phyloP scores from a whole-genome alignment of 1,284 basidiomycete species.

The Trichosporon inkin region DNA sequence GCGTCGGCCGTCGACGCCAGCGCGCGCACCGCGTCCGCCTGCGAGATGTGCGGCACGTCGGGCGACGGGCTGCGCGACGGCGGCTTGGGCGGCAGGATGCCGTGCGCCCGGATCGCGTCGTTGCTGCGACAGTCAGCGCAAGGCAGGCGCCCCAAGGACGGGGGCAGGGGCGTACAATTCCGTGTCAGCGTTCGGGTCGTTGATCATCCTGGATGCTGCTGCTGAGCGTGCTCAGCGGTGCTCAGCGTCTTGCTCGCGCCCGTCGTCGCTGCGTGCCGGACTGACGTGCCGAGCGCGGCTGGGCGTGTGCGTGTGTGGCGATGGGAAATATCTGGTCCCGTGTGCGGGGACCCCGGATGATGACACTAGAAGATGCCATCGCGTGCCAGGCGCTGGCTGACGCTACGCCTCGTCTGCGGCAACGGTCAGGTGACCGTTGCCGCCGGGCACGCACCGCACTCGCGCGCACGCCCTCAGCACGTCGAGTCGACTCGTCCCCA shows the following conservation, averaged over 20 bases:
- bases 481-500: neutral
- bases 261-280: no score
- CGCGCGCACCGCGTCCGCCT: constrained; percentile 51
- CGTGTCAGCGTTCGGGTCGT: constrained; percentile 75
- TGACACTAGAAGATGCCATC: constrained; percentile 2
- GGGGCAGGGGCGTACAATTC: constrained; percentile 83
- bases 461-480: neutral
- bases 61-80: constrained; percentile 63
- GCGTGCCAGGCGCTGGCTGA: neutral
- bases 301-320: neutral
- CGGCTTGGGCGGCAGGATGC: constrained; percentile 75
- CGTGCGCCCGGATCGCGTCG: constrained; percentile 84
- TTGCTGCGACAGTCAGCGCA: constrained; percentile 61
- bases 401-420: no score
- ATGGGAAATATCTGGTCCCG: neutral
- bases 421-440: no score
- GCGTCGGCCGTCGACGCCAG: constrained; percentile 56
- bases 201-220: constrained; percentile 44
- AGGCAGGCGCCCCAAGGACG: no score
- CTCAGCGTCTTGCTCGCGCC: no score
- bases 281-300: no score
- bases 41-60: constrained; percentile 53
- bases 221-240: neutral
- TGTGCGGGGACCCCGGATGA: neutral
- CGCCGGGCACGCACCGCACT: neutral